A percentile compares a stretch with the other conserved stretches of the same genome.
phyloP scores from a whole-genome alignment of 345 rosid genomes.

The Gossypium sturtianum region DNA sequence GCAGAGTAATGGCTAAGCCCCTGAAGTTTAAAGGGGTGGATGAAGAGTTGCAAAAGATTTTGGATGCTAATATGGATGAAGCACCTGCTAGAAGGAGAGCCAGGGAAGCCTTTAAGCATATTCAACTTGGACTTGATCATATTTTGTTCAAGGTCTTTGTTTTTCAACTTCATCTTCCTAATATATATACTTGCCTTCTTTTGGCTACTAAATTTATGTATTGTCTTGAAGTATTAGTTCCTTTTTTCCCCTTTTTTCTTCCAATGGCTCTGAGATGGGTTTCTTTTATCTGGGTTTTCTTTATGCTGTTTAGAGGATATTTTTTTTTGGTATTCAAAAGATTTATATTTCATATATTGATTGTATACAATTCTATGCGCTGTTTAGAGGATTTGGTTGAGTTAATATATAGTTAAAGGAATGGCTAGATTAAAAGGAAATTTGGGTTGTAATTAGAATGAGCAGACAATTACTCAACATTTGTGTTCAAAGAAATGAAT shows the following conservation, averaged over 20 bases:
- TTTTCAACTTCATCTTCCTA: background rate
- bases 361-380: background rate
- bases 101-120: slow-evolving; percentile 68
- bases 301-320: background rate
- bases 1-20: slow-evolving; percentile 31
- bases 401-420: background rate
- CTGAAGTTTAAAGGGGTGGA: slow-evolving; percentile 39
- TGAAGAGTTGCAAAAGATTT: slow-evolving; percentile 50
- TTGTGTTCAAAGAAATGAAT: background rate
- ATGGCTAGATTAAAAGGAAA: background rate
- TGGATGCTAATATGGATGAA: slow-evolving; percentile 62
- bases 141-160: slow-evolving; percentile 67
- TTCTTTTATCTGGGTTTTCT: background rate
- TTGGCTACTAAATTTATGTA: background rate
- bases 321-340: too few species aligned
- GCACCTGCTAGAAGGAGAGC: slow-evolving; percentile 67
- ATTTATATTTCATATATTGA: too few species aligned
- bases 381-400: background rate
- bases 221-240: background rate
- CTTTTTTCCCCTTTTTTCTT: background rate
- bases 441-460: background rate
- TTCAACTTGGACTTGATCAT: slow-evolving; percentile 76
- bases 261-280: background rate
- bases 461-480: background rate
- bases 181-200: background rate